phyloP scores from a whole-genome alignment of 2,329 filamentous ascomycete genomes.

The Nannizziopsis arthrosporioides region DNA sequence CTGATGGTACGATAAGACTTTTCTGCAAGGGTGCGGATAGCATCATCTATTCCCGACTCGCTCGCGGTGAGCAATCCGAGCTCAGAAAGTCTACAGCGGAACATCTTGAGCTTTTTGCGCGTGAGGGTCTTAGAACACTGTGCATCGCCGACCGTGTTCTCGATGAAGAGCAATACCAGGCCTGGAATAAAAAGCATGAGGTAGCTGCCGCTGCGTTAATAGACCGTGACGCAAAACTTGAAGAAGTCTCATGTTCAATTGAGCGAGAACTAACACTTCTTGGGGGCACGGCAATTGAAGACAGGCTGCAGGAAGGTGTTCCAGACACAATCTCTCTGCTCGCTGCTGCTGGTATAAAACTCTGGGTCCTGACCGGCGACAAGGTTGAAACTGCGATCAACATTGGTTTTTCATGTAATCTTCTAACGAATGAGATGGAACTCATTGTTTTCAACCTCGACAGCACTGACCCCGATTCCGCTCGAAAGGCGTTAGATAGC shows the following conservation, averaged over 20 bases:
- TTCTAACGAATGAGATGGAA: constrained; percentile 96
- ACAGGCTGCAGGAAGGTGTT: constrained; percentile 90
- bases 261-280: constrained; percentile 80
- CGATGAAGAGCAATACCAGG: constrained; percentile 66
- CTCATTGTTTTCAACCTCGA: constrained; percentile 78
- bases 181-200: constrained; percentile 81
- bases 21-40: constrained; percentile 98
- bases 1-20: constrained; percentile 73
- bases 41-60: constrained; percentile 86
- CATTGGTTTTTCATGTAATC: constrained; percentile 97
- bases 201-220: constrained; percentile 71
- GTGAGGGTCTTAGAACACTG: constrained; percentile 85
- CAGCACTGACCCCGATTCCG: constrained; percentile 54
- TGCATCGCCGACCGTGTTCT: constrained; percentile 82
- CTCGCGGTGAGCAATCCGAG: constrained; percentile 72
- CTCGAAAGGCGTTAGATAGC: constrained; percentile 62
- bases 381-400: constrained; percentile 99
- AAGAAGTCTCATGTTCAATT: constrained; percentile 77
- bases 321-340: constrained; percentile 89
- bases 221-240: constrained; percentile 84
- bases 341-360: constrained; percentile 87
- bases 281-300: constrained; percentile 93
- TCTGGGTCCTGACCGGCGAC: constrained; percentile 96
- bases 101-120: constrained; percentile 91
- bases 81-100: constrained; percentile 75